Evolutionary conservation across 257 asterid species (phyloP).

Genomic region (Solanum corneliomulleri): DNA sequence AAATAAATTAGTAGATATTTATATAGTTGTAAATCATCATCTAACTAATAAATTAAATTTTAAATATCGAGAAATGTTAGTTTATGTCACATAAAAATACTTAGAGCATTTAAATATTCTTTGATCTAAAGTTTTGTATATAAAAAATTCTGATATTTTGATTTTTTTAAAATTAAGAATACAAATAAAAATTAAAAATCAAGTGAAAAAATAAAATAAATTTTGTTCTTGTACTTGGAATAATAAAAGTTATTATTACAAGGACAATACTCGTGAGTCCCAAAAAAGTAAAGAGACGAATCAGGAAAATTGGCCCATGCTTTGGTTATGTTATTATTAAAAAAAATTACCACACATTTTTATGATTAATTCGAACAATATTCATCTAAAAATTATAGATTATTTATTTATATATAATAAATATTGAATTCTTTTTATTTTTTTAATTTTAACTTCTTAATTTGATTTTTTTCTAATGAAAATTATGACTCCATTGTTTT

Average conservation of each 20-base stretch:
- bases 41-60: not conserved
- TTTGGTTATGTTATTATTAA: not conserved
- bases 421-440: too few relatives aligned
- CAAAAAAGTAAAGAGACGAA: not conserved
- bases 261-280: not conserved
- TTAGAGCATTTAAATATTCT: not conserved
- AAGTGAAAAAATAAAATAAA: not conserved
- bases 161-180: too few relatives aligned
- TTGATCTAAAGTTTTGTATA: not conserved
- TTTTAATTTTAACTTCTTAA: too few relatives aligned
- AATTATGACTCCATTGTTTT: too few relatives aligned
- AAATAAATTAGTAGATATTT: not conserved
- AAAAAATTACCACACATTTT: not conserved
- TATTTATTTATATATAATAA: not conserved
- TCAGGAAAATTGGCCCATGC: not conserved
- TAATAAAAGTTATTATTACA: not conserved
- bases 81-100: not conserved
- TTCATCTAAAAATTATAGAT: not conserved
- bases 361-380: fast-evolving
- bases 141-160: not conserved
- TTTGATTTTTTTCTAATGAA: fast-evolving
- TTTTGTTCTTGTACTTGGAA: not conserved
- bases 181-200: not conserved
- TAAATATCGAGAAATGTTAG: not conserved
- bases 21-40: too few relatives aligned